phyloP scores from a whole-genome alignment of 208 protist species.

The Acanthamoeba triangularis region DNA sequence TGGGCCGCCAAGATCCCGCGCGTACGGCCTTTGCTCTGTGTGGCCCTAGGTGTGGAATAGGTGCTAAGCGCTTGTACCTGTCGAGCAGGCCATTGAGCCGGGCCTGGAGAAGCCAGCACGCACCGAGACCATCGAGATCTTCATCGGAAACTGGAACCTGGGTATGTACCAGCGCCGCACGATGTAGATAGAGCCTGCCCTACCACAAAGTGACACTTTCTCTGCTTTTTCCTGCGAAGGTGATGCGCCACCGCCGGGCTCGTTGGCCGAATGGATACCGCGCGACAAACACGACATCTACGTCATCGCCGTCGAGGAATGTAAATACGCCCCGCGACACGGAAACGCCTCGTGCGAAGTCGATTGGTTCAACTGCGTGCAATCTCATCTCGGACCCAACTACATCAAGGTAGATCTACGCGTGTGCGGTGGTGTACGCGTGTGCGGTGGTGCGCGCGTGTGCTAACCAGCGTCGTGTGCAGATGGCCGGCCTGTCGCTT shows the following conservation, averaged over 20 bases:
- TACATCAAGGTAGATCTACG: constrained; percentile 56
- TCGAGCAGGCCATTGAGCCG: not conserved
- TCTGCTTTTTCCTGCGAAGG: constrained; percentile 8
- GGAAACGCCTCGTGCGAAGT: constrained; percentile 71
- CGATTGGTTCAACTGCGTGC: constrained; percentile 74
- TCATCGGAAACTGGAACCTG: constrained; percentile 77
- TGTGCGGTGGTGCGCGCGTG: not conserved
- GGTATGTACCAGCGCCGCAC: not conserved
- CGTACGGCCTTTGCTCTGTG: not conserved
- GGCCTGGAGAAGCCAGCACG: not conserved
- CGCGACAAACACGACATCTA: constrained; percentile 72
- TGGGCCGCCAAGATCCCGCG: constrained; percentile 56
- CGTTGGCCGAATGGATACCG: constrained; percentile 72
- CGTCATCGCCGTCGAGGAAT: constrained; percentile 76
- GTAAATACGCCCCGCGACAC: constrained; percentile 69
- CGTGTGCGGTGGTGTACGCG: not conserved
- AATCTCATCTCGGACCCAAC: constrained; percentile 74
- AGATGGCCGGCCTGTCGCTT: constrained; percentile 71
- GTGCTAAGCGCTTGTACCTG: not conserved
- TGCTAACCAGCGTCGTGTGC: not conserved
- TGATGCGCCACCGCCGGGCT: constrained; percentile 68
- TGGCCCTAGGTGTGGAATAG: too few relatives aligned
- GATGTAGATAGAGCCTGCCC: too few relatives aligned
- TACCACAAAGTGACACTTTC: too few relatives aligned
- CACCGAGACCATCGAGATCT: constrained; percentile 68